A percentile compares a stretch with the other conserved stretches of the same genome.
Evolutionary conservation across 495 filamentous ascomycete species (phyloP).

Genomic region (Aspergillus egyptiacus): DNA sequence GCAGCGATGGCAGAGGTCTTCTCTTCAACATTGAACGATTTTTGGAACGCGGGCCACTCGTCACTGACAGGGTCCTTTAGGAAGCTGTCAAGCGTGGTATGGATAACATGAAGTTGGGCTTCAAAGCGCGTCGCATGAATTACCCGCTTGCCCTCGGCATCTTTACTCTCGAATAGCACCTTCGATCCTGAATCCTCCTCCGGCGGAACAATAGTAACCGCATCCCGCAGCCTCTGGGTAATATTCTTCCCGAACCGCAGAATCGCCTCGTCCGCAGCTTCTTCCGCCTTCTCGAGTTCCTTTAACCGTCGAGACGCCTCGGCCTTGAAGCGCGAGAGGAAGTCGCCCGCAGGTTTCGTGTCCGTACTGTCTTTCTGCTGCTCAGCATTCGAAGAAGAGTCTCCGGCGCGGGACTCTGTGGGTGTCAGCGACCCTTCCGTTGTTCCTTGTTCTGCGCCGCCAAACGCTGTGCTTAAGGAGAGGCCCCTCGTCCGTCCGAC

Average conservation of each 20-base stretch:
- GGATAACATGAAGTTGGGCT: conserved; percentile 90
- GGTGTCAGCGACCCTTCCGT: conserved; percentile 34
- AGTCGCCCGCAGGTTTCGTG: conserved; percentile 35
- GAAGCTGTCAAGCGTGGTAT: conserved; percentile 80
- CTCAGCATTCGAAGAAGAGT: conserved; percentile 13
- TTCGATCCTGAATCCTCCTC: conserved; percentile 31
- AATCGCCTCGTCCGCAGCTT: conserved; percentile 95
- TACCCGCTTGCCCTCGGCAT: conserved; percentile 79
- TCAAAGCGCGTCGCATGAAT: conserved; percentile 93
- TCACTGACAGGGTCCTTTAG: conserved; percentile 68
- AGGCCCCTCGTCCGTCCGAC: conserved; percentile 67
- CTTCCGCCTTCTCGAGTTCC: conserved; percentile 89
- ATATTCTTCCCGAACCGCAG: conserved; percentile 89
- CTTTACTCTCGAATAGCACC: conserved; percentile 86
- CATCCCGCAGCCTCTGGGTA: conserved; percentile 83
- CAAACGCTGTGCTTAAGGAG: conserved; percentile 52
- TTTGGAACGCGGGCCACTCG: conserved; percentile 69
- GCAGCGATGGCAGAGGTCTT: conserved; percentile 80
- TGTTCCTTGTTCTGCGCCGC: conserved; percentile 18
- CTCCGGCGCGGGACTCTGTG: conserved; percentile 34
- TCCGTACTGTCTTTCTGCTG: conserved; percentile 4
- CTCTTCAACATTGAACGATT: conserved; percentile 69
- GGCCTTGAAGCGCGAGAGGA: conserved; percentile 74
- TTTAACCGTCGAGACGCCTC: conserved; percentile 82
- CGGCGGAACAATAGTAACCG: conserved; percentile 79